Base-by-base conservation (phyloP, 176 grass and related monocot species). In the Oryza australiensis region DNA sequence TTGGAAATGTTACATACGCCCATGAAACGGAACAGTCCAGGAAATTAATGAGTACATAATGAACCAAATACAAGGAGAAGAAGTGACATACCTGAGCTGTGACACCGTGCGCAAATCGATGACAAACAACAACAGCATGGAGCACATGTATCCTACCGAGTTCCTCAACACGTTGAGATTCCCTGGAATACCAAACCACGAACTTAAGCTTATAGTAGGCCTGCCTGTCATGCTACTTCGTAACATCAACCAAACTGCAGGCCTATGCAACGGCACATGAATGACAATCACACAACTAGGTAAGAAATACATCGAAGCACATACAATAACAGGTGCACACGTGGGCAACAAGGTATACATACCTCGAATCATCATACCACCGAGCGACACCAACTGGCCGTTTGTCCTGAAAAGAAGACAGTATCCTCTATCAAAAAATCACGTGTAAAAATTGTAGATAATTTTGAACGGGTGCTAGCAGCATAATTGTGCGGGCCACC, bases 31-130 rank as follows among this genome's bases (percentile, higher is more conserved):
- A 16, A 66, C 12, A 0, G 51, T 76, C 0, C 7, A 76, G 8
- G 35, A 85, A 6, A 46, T 85, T 15, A 62, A 78, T 59, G 15
- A 38, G 12, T 78, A 85, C 3, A 78, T 85, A 1, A 76, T 43
- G 26, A 12, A 1, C 11, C 33, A 29, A 43, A 35, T 78, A 37
- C 1, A 37, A 18, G 62, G 49, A n/a, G n/a, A n/a, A 0, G 34
- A 85, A 9, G 2, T 70, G 6, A 65, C 9, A 15, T 76, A 77
- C 7, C 24, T 29, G 12, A 67, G 68, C 5, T 70, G 23, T 8
- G 30, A 72, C 38, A 43, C 1, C 15, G 7, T 68, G 9, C 68
- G 26, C 64, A 80, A 68, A 10, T 33, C 35, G 68, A n/a, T 12
- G 48, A 51, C 4, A 23, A 68, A 35, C 1, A 14, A 3, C 5